Base-by-base conservation (phyloP, 495 filamentous ascomycete species). In the Rostrohypoxylon terebratum region DNA sequence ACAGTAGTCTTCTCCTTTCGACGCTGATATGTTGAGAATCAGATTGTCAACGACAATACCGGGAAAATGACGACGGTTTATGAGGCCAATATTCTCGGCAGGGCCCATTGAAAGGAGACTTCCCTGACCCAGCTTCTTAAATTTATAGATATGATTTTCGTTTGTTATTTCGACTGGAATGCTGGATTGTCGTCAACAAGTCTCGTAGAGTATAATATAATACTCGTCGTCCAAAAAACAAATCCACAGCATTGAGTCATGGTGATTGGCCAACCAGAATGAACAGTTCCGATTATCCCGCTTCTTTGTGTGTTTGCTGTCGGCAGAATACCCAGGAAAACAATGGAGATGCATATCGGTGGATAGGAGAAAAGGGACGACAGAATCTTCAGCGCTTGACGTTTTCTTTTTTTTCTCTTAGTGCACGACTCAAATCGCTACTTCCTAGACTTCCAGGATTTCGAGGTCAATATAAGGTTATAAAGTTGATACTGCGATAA, bases 31-130 rank as follows among this genome's bases (percentile, higher is more conserved):
- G 0, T 18, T 51, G 0, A 8, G 14, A n/a, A 23, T 31, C 48
- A 81, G 79, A 82, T 82, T 40, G 55, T 80, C 38, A 82, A 82
- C 23, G 44, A 71, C 16, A 82, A 82, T 51, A 82, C 80, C 0
- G 79, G 79, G 20, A 82, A 80, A 68, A 75, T 64, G 13, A 77
- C 76, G 3, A 69, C 79, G 25, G 66, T 82, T 11, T 78, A 80
- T n/a, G 78, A 82, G 66, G 55, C 23, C 14, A 82, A 78, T 51
- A 82, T 82, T 33, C 31, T 82, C 40, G 78, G 81, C 6, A 23
- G 25, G 2, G 60, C 73, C 31, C 57, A 75, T 40, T 31, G 23
- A 72, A 8, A 1, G 4, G 13, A 36, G 36, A 4, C 31, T 21
- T 11, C 1, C 16, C 0, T 13, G 33, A 54, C 1, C 16, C 0